phyloP scores from a whole-genome alignment of 805 yeast genomes.

The Saturnispora sanitii region DNA sequence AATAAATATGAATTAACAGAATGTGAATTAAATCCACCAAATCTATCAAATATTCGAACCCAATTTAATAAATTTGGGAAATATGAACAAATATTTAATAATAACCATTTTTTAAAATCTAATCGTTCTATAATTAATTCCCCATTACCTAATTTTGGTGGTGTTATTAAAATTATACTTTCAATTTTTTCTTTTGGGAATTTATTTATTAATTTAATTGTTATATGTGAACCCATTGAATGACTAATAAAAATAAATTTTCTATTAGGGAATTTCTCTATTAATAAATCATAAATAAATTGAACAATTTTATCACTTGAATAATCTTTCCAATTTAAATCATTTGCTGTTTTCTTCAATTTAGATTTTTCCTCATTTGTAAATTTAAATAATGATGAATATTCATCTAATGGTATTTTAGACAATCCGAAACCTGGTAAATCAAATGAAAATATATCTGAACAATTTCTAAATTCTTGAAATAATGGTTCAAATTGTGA shows the following conservation, averaged over 20 bases:
- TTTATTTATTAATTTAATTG: constrained; percentile 31
- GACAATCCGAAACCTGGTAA: constrained; percentile 82
- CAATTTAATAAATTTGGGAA: constrained; percentile 41
- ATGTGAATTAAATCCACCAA: constrained; percentile 49
- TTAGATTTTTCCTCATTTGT: constrained; percentile 14
- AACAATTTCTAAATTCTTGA: constrained; percentile 50
- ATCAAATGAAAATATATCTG: constrained; percentile 62
- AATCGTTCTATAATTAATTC: too few relatives aligned
- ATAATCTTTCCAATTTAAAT: constrained; percentile 34
- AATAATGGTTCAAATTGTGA: constrained; percentile 74
- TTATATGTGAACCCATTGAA: constrained; percentile 48
- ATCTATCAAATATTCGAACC: constrained; percentile 50
- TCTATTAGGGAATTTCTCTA: constrained; percentile 33
- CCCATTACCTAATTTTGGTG: constrained; percentile 37
- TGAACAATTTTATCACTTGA: constrained; percentile 32
- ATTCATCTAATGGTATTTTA: constrained; percentile 16
- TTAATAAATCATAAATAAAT: constrained; percentile 30
- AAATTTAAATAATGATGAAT: constrained; percentile 19
- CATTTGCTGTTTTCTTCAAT: constrained; percentile 22
- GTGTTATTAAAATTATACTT: constrained; percentile 38
- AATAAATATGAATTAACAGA: constrained; percentile 52
- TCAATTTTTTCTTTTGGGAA: constrained; percentile 34
- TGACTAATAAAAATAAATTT: constrained; percentile 39
- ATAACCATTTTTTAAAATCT: too few relatives aligned
- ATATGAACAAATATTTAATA: constrained; percentile 28